A percentile compares a stretch with the other conserved stretches of the same genome.
Evolutionary conservation across 2,329 filamentous ascomycete genomes (phyloP).

Genomic region (Xylariales sp.): DNA sequence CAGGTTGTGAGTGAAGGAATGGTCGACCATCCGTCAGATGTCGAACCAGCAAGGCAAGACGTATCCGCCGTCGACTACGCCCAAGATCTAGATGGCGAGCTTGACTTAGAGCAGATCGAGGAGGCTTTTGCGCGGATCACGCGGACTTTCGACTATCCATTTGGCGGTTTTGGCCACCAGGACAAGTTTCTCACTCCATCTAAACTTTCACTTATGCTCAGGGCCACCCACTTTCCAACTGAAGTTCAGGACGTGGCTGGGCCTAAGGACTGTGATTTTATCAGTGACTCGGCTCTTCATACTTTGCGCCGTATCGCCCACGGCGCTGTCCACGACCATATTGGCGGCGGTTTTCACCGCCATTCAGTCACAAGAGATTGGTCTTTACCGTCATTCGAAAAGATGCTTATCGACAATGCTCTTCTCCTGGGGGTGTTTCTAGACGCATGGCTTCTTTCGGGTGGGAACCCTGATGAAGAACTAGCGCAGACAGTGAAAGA

Average conservation of each 20-base stretch:
- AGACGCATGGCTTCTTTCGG: conserved; percentile 78
- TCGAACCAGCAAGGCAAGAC: conserved; percentile 6
- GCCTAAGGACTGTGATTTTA: conserved; percentile 77
- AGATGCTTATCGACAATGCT: conserved; percentile 94
- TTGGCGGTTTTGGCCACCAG: conserved; percentile 82
- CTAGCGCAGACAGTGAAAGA: conserved; percentile 83
- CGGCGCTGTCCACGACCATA: conserved; percentile 66
- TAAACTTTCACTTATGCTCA: conserved; percentile 84
- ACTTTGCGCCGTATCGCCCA: conserved; percentile 80
- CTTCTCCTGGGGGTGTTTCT: conserved; percentile 86
- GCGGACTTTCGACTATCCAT: conserved; percentile 79
- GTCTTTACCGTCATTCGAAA: conserved; percentile 96
- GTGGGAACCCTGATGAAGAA: conserved; percentile 69
- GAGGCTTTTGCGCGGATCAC: conserved; percentile 87
- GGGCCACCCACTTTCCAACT: conserved; percentile 75
- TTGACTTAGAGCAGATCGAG: conserved; percentile 91
- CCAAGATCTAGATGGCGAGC: conserved; percentile 67
- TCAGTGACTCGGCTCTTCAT: conserved; percentile 81
- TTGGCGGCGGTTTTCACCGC: conserved; percentile 70
- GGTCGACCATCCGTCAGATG: conserved; percentile 46
- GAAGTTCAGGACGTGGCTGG: conserved; percentile 91
- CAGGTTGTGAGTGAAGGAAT: conserved; percentile 88
- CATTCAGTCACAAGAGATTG: conserved; percentile 94
- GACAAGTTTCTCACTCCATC: conserved; percentile 93
- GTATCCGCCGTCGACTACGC: conserved; percentile 41